phyloP scores from a whole-genome alignment of 169 alveolate species.

The Pseudocohnilembus persalinus region DNA sequence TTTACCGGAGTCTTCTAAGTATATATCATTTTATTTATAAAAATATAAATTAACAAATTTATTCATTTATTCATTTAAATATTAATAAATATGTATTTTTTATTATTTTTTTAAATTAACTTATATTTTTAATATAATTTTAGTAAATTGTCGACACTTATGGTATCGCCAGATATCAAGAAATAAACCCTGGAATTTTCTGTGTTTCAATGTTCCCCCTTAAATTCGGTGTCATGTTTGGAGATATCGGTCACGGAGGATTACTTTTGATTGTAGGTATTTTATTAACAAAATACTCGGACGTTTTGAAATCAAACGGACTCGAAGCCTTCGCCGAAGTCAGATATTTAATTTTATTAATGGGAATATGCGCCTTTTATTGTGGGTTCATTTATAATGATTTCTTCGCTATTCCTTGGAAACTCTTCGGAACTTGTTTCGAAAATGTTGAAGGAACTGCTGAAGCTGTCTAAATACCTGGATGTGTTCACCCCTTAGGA shows the following conservation, averaged over 20 bases:
- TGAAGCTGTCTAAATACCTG: slow-evolving; percentile 31
- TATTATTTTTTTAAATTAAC: slow-evolving; percentile 59
- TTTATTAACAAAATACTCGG: slow-evolving; percentile 31
- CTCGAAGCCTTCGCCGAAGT: slow-evolving; percentile 36
- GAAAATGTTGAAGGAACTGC: slow-evolving; percentile 26
- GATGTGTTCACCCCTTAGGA: slow-evolving; percentile 94
- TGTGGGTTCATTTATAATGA: slow-evolving; percentile 98
- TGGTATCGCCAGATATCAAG: slow-evolving; percentile 99
- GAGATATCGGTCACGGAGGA: slow-evolving; percentile 99
- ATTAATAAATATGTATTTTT: slow-evolving; percentile 13
- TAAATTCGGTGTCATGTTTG: slow-evolving; percentile 99
- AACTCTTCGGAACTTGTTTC: slow-evolving; percentile 90
- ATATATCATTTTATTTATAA: background rate
- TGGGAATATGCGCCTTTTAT: slow-evolving; percentile 96
- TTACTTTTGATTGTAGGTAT: slow-evolving; percentile 26
- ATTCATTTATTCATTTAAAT: too few species aligned
- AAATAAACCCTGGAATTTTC: slow-evolving; percentile 97
- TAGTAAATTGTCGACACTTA: slow-evolving; percentile 98
- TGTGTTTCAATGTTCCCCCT: slow-evolving; percentile 98
- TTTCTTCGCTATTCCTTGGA: slow-evolving; percentile 94
- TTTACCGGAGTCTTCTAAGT: slow-evolving; percentile 75
- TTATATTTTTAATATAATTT: slow-evolving; percentile 62
- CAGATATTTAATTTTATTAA: slow-evolving; percentile 92
- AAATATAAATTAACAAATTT: too few species aligned
- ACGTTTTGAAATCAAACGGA: slow-evolving; percentile 16